These are phyloP conservation scores for Alternaria burnsii DNA, from an alignment of 2,329 filamentous ascomycete species.

Conservation along the genomic window DNA sequence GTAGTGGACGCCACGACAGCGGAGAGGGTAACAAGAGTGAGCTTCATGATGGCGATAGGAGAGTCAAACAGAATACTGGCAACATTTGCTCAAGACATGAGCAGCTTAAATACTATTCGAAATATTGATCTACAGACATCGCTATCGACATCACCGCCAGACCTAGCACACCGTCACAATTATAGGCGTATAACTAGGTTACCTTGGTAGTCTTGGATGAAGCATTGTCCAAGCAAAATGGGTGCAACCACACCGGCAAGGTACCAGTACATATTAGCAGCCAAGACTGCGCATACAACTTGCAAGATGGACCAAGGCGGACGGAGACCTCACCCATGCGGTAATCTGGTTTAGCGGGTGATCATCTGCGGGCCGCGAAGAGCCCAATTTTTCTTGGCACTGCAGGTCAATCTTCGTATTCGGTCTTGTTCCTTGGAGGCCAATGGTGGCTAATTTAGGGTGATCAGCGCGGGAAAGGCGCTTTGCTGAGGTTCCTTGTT, in stretches of 20 bases:
- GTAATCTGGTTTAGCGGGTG: not conserved
- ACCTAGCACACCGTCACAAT: not conserved
- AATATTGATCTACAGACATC: not conserved
- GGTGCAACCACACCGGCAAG: not conserved
- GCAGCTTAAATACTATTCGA: not conserved
- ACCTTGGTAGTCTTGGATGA: not conserved
- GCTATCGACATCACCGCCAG: not conserved
- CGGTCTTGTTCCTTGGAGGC: not conserved
- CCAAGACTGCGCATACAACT: not conserved
- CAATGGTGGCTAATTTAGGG: not conserved
- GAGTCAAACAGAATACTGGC: not conserved
- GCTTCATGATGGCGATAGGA: not conserved
- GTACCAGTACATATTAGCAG: not conserved
- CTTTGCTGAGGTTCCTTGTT: too few relatives aligned
- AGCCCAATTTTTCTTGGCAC: not conserved
- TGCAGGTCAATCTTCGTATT: conserved; percentile 7
- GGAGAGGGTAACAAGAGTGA: not conserved
- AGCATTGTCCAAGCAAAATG: not conserved
- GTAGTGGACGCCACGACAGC: not conserved
- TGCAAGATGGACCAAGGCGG: not conserved
- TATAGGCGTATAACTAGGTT: not conserved
- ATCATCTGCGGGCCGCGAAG: conserved; percentile 2
- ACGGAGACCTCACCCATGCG: not conserved
- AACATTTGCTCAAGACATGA: not conserved
- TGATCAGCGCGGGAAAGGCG: not conserved